A percentile compares a stretch with the other conserved stretches of the same genome.
Conservation (phyloP, 169 alveolate genomes). For the Plasmodium cynomolgi region DNA sequence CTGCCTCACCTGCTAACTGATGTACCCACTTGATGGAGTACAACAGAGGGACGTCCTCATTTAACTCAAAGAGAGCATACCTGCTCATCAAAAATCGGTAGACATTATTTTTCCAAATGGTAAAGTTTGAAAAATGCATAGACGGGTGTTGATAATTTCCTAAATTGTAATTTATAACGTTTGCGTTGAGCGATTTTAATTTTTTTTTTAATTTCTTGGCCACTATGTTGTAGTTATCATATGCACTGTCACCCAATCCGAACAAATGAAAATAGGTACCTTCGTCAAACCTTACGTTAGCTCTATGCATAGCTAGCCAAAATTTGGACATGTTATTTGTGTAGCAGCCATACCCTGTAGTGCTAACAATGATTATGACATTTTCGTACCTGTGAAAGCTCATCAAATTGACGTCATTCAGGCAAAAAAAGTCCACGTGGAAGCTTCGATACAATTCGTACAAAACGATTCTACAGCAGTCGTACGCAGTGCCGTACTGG, state of each 20-base stretch:
- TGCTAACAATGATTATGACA: constrained; percentile 61
- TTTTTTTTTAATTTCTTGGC: constrained; percentile 68
- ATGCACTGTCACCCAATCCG: constrained; percentile 71
- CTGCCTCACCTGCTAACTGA: background rate
- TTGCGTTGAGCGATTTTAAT: constrained; percentile 29
- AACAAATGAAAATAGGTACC: constrained; percentile 53
- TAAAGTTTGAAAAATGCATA: constrained; percentile 69
- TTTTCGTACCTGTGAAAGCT: constrained; percentile 40
- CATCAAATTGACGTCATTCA: constrained; percentile 29
- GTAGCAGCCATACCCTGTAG: constrained; percentile 67
- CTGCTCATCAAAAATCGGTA: constrained; percentile 43
- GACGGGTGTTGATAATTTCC: constrained; percentile 73
- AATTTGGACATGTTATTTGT: constrained; percentile 37
- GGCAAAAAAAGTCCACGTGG: constrained; percentile 22
- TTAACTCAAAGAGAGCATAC: constrained; percentile 3
- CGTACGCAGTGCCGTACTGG: constrained; percentile 66
- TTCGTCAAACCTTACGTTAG: constrained; percentile 16
- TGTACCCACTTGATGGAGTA: background rate
- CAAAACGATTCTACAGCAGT: constrained; percentile 46
- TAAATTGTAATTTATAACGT: constrained; percentile 48
- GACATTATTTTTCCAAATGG: constrained; percentile 48
- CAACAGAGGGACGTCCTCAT: background rate
- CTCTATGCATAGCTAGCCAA: constrained; percentile 32
- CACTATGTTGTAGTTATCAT: constrained; percentile 59
- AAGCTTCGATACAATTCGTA: constrained; percentile 47